Evolutionary conservation across 2,329 filamentous ascomycete species (phyloP), one percentile per base, ranked within the genome.

Genomic region (Pochonia chlamydosporia): DNA sequence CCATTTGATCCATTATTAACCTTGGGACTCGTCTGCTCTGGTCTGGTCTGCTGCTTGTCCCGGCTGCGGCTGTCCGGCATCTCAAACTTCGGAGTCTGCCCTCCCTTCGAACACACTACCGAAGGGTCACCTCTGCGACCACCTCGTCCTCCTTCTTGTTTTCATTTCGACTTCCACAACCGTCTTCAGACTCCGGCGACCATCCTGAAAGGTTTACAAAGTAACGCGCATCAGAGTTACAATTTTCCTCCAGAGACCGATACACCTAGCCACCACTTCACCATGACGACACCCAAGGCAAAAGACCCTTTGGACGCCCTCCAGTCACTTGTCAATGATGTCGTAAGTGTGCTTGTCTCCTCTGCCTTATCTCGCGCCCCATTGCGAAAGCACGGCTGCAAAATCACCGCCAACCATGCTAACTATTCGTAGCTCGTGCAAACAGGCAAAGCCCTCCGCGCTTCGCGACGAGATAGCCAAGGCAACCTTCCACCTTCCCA

Each of bases 371-470:
- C 24, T 23, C 53, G 52, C 18, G 39, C 24, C n/a, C 39, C 39
- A 41, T 41, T 41, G 47, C 37, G 30, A 28, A 26, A 23, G 18
- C 23, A 13, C 7, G n/a, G 13, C 20, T 24, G 39, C 33, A 40
- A 31, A 5, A 18, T 13, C 41, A 31, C 21, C 7, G 18, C n/a
- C 4, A 28, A 26, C 39, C 13, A 41, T 41, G 21, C 39, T 25
- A 18, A 54, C 42, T 35, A 23, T 10, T 23, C 35, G 28, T 33
- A 83, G 79, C 72, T 82, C 23, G 68, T 83, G 13, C 75, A 82
- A 59, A 78, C 75, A 2, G 79, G 78, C 14, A 83, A 78, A 58
- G 75, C 77, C 16, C 63, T 82, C 11, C 76, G 69, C 42, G 64
- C 72, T 2, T 72, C 71, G 31, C 64, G 66, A 25, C 73, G 69